phyloP scores from a whole-genome alignment of 768 basidiomycete species.

The Lepiota venenata region DNA sequence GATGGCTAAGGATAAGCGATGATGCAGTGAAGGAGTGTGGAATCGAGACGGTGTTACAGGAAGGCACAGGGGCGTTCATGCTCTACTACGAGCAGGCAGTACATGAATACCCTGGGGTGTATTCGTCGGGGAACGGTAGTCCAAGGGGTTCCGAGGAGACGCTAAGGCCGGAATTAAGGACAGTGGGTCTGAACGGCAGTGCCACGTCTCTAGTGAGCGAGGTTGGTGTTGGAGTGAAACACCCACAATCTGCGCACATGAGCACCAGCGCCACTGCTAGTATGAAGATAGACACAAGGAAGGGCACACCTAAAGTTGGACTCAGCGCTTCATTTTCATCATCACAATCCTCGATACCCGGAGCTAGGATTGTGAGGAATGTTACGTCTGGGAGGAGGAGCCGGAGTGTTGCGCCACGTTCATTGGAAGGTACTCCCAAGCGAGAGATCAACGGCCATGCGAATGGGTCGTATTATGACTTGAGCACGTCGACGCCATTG shows the following conservation, averaged over 20 bases:
- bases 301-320: conserved; percentile 14
- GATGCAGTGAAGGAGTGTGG: conserved; percentile 75
- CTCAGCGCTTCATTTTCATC: conserved; percentile 1
- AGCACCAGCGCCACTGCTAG: conserved; percentile 9
- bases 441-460: conserved; percentile 16
- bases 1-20: conserved; percentile 91
- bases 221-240: conserved; percentile 36
- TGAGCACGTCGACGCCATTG: conserved; percentile 4
- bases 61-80: conserved; percentile 84
- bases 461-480: conserved; percentile 1
- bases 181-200: conserved; percentile 44
- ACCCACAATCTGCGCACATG: background rate
- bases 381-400: conserved; percentile 44
- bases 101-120: conserved; percentile 24
- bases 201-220: conserved; percentile 44
- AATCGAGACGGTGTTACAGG: conserved; percentile 67
- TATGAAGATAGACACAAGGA: conserved; percentile 20
- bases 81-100: conserved; percentile 84
- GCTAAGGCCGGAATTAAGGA: conserved; percentile 48
- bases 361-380: conserved; percentile 50
- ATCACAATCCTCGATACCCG: conserved; percentile 5
- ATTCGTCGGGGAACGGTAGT: conserved; percentile 16
- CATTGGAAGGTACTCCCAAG: conserved; percentile 16
- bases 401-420: conserved; percentile 24
- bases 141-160: conserved; percentile 59